A percentile compares a stretch with the other conserved stretches of the same genome.
Evolutionary conservation across 2,329 filamentous ascomycete genomes (phyloP).

Genomic region (Alternaria panax): DNA sequence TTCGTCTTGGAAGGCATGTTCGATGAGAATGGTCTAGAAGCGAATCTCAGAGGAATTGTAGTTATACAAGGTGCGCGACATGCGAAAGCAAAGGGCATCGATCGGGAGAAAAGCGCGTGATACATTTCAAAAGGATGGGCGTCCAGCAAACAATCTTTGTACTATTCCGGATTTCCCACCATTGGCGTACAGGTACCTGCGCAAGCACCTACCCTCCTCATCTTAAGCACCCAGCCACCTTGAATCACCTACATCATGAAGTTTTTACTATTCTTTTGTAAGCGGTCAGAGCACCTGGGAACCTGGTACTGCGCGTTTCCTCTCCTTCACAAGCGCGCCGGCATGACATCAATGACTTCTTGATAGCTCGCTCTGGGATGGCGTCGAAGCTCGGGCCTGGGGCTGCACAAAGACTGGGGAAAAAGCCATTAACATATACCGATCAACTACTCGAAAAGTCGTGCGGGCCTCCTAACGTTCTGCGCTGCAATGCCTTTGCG

Average conservation of each 20-base stretch:
- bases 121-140: constrained; percentile 4
- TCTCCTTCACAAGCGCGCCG: not conserved
- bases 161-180: constrained; percentile 22
- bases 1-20: constrained; percentile 52
- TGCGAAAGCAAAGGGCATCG: not conserved
- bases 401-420: not conserved
- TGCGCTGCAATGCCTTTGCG: not conserved
- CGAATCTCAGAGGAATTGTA: not conserved
- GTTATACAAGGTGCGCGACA: not conserved
- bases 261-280: not conserved
- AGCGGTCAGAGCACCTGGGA: constrained; percentile 4
- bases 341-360: constrained; percentile 22
- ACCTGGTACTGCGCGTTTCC: constrained; percentile 11
- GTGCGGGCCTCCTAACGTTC: no score
- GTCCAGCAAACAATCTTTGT: constrained; percentile 9
- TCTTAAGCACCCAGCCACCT: constrained; percentile 10
- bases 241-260: constrained; percentile 25
- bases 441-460: not conserved
- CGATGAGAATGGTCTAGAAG: not conserved
- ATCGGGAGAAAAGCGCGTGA: not conserved
- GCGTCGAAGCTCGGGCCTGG: not conserved
- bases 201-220: constrained; percentile 9
- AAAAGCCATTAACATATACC: not conserved
- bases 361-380: constrained; percentile 6
- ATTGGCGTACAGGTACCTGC: constrained; percentile 29